Evolutionary conservation across 2,329 filamentous ascomycete genomes (phyloP).

Genomic region (Hymenoscyphus occultus): DNA sequence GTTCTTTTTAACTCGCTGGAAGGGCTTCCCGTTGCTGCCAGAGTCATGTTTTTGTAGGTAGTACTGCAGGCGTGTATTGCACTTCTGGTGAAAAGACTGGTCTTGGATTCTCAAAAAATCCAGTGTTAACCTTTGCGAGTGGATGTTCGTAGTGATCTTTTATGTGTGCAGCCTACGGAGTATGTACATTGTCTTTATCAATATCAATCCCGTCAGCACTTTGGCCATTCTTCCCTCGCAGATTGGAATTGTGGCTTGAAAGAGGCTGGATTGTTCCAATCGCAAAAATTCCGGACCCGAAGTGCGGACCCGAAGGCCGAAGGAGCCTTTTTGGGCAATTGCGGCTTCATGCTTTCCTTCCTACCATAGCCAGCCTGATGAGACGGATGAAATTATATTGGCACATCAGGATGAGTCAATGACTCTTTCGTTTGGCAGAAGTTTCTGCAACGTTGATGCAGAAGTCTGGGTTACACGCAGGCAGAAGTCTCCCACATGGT

Average conservation of each 20-base stretch:
- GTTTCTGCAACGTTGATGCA: too few relatives aligned
- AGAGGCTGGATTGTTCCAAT: constrained; percentile 1
- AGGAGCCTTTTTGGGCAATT: too few relatives aligned
- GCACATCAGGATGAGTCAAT: too few relatives aligned
- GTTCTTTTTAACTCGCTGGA: constrained; percentile 4
- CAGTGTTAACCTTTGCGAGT: too few relatives aligned
- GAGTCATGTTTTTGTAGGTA: background rate
- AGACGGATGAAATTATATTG: too few relatives aligned
- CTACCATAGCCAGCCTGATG: too few relatives aligned
- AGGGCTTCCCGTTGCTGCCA: background rate
- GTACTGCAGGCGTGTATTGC: background rate
- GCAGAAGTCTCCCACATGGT: background rate
- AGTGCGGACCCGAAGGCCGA: background rate
- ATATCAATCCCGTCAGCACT: background rate
- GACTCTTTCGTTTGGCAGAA: too few relatives aligned
- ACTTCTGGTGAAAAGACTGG: too few relatives aligned
- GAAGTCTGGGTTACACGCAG: constrained; percentile 8
- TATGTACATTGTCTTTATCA: background rate
- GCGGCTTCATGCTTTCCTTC: too few relatives aligned
- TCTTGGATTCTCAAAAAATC: too few relatives aligned
- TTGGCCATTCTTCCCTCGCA: background rate
- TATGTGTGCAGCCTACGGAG: background rate
- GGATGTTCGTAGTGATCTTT: background rate
- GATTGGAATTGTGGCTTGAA: background rate
- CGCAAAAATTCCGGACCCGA: background rate